Conservation (phyloP, 306 rosid species). For the Pueraria montana region DNA sequence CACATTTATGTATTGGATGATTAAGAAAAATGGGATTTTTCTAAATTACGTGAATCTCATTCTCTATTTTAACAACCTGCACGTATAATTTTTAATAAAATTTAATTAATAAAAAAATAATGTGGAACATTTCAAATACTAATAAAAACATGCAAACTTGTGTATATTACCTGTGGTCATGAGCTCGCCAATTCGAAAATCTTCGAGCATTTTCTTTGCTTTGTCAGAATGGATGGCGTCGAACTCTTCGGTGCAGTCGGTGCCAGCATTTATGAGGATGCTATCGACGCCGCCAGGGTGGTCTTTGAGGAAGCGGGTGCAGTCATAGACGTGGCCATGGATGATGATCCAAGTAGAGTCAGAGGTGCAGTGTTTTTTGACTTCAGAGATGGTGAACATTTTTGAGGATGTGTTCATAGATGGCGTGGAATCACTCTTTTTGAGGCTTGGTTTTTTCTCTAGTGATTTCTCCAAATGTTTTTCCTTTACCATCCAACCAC, state of each 20-base stretch:
- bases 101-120: too few relatives aligned
- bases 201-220: slow-evolving; percentile 80
- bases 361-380: slow-evolving; percentile 59
- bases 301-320: slow-evolving; percentile 78
- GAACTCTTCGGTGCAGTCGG: slow-evolving; percentile 92
- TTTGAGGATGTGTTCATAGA: slow-evolving; percentile 73
- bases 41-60: too few relatives aligned
- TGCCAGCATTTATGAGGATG: slow-evolving; percentile 85
- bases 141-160: too few relatives aligned
- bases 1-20: too few relatives aligned
- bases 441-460: slow-evolving; percentile 56
- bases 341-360: slow-evolving; percentile 84
- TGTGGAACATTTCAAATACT: too few relatives aligned
- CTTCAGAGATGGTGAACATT: slow-evolving; percentile 67
- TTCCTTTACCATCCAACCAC: slow-evolving; percentile 94
- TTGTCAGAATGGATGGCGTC: slow-evolving; percentile 93
- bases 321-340: slow-evolving; percentile 83
- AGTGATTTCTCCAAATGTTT: slow-evolving; percentile 58
- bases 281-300: slow-evolving; percentile 97
- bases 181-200: slow-evolving; percentile 74
- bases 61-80: too few relatives aligned
- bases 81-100: too few relatives aligned
- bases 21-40: too few relatives aligned
- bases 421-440: slow-evolving; percentile 79
- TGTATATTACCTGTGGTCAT: slow-evolving; percentile 53